A percentile compares a stretch with the other conserved stretches of the same genome.
Evolutionary conservation across 2,329 filamentous ascomycete species (phyloP).

Genomic region (Cordyceps cicadae): DNA sequence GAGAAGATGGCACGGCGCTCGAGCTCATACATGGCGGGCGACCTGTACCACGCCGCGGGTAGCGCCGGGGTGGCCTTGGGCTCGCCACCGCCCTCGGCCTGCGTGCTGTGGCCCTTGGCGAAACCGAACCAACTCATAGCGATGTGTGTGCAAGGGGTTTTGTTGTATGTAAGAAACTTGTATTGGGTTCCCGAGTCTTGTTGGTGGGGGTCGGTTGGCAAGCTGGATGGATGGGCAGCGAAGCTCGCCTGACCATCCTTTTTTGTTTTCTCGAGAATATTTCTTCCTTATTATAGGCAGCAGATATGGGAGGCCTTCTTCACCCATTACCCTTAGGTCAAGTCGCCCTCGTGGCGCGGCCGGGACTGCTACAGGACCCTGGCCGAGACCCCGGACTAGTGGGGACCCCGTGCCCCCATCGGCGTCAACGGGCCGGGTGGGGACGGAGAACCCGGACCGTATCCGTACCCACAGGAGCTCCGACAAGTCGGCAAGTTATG

Average conservation of each 20-base stretch:
- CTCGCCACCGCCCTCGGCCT: background rate
- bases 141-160: background rate
- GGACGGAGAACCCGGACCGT: conserved; percentile 4
- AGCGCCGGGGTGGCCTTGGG: conserved; percentile 15
- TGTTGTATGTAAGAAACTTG: background rate
- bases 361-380: background rate
- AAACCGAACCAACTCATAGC: conserved; percentile 11
- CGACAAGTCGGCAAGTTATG: background rate
- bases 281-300: background rate
- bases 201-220: background rate
- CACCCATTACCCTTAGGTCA: background rate
- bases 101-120: background rate
- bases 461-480: conserved; percentile 6
- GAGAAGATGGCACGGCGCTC: conserved; percentile 51
- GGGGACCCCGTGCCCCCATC: conserved; percentile 3
- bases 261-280: background rate
- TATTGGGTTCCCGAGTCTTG: background rate
- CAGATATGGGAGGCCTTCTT: background rate
- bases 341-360: background rate
- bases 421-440: conserved; percentile 8
- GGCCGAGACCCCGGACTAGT: conserved; percentile 4
- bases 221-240: too few species aligned
- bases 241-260: background rate
- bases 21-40: conserved; percentile 46
- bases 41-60: conserved; percentile 26